Base-by-base conservation (phyloP, 805 yeast genomes). In the Pichia phayaonensis region DNA sequence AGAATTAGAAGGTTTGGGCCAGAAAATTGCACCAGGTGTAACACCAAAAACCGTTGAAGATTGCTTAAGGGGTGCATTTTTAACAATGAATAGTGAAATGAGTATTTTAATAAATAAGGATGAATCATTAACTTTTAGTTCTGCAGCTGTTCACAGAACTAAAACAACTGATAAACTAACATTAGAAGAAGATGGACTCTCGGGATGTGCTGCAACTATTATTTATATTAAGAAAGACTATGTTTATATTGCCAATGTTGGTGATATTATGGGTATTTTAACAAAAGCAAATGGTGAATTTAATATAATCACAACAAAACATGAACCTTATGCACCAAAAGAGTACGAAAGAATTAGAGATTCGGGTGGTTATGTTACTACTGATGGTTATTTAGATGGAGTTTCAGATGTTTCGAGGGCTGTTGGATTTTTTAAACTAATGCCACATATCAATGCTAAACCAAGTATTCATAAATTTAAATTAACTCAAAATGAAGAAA, bases 271-370 rank as follows among this genome's bases (percentile, higher is more conserved):
- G 75, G 90, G 89, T 1, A 72, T 94, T 46, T 64, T 92, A 46
- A 82, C 95, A 8, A 78, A 84, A 52, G 78, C 80, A 40, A 89
- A 86, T 65, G 97, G 98, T 29, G 92, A 88, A 45, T 84, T 79
- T 63, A 70, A 74, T n/a, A 71, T 80, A 4, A 70, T 94, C 41
- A 85, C 96, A 1, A 80, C 76, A 22, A 80, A 83, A 50, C 97
- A 94, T 65, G 89, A 84, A 55, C 97, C 98, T 10, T 84, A 94
- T 6, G 80, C 77, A 26, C 73, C 85, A 29, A 74, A 72, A 42
- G 95, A 88, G 58, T 86, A 86, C 59, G 96, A 90, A 62, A 73
- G 97, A 58, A 87, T 94, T 45, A 74, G 98, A 60, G 86, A 86
- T 2, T 80, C 95, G 23, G 98, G 98, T 48, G 98, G 98, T 1